Conservation (phyloP, 192 early-diverging fungal genomes). For the Geranomyces variabilis region DNA sequence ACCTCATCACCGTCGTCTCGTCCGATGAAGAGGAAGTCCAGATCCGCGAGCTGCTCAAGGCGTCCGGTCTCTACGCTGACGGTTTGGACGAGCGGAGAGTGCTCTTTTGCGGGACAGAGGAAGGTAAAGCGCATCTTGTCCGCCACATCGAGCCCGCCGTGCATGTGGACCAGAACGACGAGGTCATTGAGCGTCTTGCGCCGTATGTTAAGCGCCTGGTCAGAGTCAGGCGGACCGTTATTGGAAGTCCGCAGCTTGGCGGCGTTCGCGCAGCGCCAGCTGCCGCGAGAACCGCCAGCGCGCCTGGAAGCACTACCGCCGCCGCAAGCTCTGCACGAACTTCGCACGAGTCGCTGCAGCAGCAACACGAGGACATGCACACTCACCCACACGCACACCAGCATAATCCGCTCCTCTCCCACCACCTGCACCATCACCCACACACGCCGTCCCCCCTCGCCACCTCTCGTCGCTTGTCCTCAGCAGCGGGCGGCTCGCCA, state of each 20-base stretch:
- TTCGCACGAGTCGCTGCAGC: neutral
- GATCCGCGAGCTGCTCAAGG: constrained; percentile 43
- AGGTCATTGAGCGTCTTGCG: constrained; percentile 26
- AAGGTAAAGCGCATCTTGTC: constrained; percentile 71
- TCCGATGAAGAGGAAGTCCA: constrained; percentile 60
- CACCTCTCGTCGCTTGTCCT: neutral
- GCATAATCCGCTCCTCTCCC: neutral
- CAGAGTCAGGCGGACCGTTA: neutral
- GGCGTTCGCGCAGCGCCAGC: neutral
- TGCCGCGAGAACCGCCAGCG: neutral
- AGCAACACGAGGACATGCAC: neutral
- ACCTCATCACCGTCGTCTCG: constrained; percentile 13
- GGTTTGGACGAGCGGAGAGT: constrained; percentile 66
- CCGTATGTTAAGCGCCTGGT: constrained; percentile 14
- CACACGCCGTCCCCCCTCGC: constrained; percentile 5
- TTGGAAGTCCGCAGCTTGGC: neutral
- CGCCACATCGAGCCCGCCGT: constrained; percentile 66
- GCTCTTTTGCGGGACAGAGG: constrained; percentile 70
- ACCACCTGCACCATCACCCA: neutral
- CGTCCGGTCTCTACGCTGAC: constrained; percentile 17
- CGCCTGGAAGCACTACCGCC: neutral
- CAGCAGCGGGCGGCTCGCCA: neutral
- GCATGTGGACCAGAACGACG: constrained; percentile 63
- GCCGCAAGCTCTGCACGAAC: neutral
- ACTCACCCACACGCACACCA: neutral